Conservation (phyloP, 192 early-diverging fungal species). For the Lobosporangium transversale region DNA sequence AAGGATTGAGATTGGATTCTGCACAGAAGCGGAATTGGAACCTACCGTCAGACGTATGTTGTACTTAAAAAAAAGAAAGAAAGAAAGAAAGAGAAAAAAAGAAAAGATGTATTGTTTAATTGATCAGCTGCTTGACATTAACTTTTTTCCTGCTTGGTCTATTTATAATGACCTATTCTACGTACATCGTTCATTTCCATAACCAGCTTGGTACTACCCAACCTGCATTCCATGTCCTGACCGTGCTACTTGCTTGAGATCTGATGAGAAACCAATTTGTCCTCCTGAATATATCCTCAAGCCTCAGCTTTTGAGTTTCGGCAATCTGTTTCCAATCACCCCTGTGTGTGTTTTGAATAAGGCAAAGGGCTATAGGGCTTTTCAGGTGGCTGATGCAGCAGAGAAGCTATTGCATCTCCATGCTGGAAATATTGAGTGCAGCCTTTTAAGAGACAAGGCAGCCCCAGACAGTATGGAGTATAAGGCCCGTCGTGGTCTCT, state of each 20-base stretch:
- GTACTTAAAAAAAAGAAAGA: not conserved
- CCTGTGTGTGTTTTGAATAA: constrained; percentile 52
- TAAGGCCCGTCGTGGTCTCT: constrained; percentile 22
- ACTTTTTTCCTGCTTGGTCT: no score
- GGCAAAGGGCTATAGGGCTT: constrained; percentile 52
- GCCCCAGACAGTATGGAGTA: constrained; percentile 18
- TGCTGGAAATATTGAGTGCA: constrained; percentile 52
- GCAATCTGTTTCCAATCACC: constrained; percentile 46
- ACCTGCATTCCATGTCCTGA: constrained; percentile 58
- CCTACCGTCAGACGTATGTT: constrained; percentile 8
- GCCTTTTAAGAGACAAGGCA: constrained; percentile 18
- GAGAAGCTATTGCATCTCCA: constrained; percentile 40
- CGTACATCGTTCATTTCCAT: not conserved
- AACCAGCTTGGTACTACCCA: constrained; percentile 44
- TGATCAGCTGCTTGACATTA: no score
- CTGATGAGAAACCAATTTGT: constrained; percentile 36
- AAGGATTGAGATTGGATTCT: constrained; percentile 46
- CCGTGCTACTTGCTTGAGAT: constrained; percentile 37
- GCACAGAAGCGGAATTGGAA: constrained; percentile 12
- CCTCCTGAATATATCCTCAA: constrained; percentile 45
- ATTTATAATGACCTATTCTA: no score
- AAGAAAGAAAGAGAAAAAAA: not conserved
- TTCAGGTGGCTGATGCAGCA: constrained; percentile 43
- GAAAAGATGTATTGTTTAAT: not conserved
- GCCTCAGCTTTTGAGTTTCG: constrained; percentile 50